Conservation (phyloP, 768 basidiomycete species). For the Lentinus tigrinus region DNA sequence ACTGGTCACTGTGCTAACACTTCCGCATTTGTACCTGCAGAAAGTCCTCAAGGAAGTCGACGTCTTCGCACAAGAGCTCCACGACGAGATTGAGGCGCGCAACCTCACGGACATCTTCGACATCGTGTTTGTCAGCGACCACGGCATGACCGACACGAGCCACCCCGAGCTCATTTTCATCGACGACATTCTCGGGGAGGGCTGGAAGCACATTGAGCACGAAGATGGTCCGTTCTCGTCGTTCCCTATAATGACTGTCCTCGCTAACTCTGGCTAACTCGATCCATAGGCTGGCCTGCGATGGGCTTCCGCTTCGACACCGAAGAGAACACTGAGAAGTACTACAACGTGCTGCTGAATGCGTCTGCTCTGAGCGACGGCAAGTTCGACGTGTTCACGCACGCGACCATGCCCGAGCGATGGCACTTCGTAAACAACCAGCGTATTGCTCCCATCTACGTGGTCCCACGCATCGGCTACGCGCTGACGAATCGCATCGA, state of each 20-base stretch:
- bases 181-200: constrained; percentile 75
- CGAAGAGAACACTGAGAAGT: constrained; percentile 53
- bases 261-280: neutral
- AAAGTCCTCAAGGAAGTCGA: constrained; percentile 69
- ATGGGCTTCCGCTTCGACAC: constrained; percentile 78
- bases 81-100: constrained; percentile 58
- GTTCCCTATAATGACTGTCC: neutral
- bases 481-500: constrained; percentile 67
- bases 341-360: constrained; percentile 51
- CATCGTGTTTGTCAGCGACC: constrained; percentile 86
- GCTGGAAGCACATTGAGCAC: constrained; percentile 60
- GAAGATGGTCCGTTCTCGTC: constrained; percentile 52
- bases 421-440: constrained; percentile 73
- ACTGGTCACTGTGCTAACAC: neutral
- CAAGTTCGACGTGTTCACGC: constrained; percentile 78
- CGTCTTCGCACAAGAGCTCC: constrained; percentile 68
- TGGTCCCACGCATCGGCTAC: constrained; percentile 81
- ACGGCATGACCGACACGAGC: constrained; percentile 92
- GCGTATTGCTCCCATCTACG: constrained; percentile 86
- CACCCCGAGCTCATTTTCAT: constrained; percentile 73
- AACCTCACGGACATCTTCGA: constrained; percentile 85
- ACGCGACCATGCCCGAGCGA: constrained; percentile 76
- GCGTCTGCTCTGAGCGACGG: constrained; percentile 54
- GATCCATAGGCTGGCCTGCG: constrained; percentile 73
- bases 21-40: constrained; percentile 31